Conservation (phyloP, 345 rosid species). For the Balakata baccata region DNA sequence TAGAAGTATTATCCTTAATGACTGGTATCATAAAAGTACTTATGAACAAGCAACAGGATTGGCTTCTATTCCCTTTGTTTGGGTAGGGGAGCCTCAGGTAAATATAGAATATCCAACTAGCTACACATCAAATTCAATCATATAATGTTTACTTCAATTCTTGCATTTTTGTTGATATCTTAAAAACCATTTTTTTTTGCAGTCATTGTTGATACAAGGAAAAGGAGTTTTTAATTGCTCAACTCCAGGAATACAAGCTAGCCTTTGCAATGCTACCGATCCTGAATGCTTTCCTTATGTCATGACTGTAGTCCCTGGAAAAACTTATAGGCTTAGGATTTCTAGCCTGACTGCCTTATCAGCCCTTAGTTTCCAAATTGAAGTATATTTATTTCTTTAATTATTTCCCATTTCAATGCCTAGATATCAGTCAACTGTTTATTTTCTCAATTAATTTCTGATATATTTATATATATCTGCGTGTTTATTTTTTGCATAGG, state of each 20-base stretch:
- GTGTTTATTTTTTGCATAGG: slow-evolving; percentile 23
- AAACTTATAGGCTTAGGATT: slow-evolving; percentile 59
- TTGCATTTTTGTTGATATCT: too few species aligned
- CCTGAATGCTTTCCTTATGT: slow-evolving; percentile 48
- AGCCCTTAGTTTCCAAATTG: slow-evolving; percentile 72
- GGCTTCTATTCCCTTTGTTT: slow-evolving; percentile 50
- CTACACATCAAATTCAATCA: too few species aligned
- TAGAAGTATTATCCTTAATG: slow-evolving; percentile 55
- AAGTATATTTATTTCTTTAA: slow-evolving; percentile 32
- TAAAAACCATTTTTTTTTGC: slow-evolving; percentile 2
- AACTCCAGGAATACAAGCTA: slow-evolving; percentile 23
- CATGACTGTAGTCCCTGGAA: slow-evolving; percentile 50
- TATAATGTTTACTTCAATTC: too few species aligned
- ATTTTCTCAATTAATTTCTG: background rate
- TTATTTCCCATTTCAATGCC: too few species aligned
- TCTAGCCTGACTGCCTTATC: slow-evolving; percentile 56
- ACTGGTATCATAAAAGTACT: slow-evolving; percentile 70
- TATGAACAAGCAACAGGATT: slow-evolving; percentile 60
- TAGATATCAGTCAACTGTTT: background rate
- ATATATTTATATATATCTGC: background rate
- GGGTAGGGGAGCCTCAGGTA: slow-evolving; percentile 86
- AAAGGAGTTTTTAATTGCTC: slow-evolving; percentile 68
- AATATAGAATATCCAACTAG: background rate
- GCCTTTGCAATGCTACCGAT: slow-evolving; percentile 41
- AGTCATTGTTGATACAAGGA: slow-evolving; percentile 76